Conservation (phyloP, 306 rosid genomes). For the Purshia tridentata region DNA sequence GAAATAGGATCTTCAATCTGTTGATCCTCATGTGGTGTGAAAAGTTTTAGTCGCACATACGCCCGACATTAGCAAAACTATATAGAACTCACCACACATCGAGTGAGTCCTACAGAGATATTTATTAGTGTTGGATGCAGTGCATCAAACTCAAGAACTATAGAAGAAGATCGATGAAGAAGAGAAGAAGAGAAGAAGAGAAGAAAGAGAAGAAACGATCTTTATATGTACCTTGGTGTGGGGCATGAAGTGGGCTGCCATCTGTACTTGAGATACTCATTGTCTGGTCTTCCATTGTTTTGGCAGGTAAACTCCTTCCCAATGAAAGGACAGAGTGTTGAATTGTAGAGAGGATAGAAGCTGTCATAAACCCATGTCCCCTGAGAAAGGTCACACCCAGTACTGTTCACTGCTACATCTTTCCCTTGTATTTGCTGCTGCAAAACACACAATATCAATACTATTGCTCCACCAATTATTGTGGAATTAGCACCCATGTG, state of each 20-base stretch:
- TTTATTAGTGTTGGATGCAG: background rate
- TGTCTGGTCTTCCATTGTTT: constrained; percentile 25
- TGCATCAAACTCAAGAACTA: too few relatives aligned
- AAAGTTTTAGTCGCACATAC: too few relatives aligned
- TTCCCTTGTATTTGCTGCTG: background rate
- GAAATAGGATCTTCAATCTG: too few relatives aligned
- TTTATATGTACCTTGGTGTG: background rate
- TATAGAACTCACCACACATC: too few relatives aligned
- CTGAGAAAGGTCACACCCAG: constrained; percentile 8
- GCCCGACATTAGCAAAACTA: too few relatives aligned
- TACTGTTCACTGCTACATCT: background rate
- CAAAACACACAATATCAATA: too few relatives aligned
- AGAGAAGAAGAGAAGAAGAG: background rate
- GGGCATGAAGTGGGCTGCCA: constrained; percentile 25
- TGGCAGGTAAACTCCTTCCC: constrained; percentile 18
- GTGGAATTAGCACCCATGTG: too few relatives aligned
- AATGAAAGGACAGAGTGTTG: constrained; percentile 19
- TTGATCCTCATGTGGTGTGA: too few relatives aligned
- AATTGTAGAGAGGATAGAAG: constrained; percentile 25
- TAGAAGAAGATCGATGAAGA: background rate
- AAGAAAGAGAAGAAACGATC: background rate
- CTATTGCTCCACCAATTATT: too few relatives aligned
- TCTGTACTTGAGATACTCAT: constrained; percentile 22
- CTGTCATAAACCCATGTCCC: constrained; percentile 30
- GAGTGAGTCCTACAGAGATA: background rate